phyloP scores from a whole-genome alignment of 495 filamentous ascomycete species.

The Chlorociboria aeruginascens region DNA sequence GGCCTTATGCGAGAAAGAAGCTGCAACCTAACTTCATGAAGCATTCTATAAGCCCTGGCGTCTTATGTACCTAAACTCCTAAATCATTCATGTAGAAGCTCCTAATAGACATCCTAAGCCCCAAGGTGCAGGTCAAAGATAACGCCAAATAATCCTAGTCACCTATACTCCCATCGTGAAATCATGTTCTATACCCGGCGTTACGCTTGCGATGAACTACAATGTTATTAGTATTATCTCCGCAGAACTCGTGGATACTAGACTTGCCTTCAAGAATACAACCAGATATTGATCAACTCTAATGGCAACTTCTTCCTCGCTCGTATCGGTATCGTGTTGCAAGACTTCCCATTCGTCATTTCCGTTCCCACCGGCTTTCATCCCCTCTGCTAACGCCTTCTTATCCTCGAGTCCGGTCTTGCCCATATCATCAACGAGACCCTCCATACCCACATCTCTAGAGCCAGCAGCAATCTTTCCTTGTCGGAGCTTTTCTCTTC shows the following conservation, averaged over 20 bases:
- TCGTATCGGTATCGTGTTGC: conserved; percentile 43
- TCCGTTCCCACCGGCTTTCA: conserved; percentile 25
- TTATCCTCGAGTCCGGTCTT: conserved; percentile 34
- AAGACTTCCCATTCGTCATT: conserved; percentile 81
- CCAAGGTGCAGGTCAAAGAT: too few relatives aligned
- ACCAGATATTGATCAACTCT: conserved; percentile 96
- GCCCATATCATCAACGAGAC: conserved; percentile 46
- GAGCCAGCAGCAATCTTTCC: conserved; percentile 24
- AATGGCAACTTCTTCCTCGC: conserved; percentile 78
- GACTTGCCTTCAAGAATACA: conserved; percentile 71
- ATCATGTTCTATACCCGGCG: conserved; percentile 94
- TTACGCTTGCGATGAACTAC: conserved; percentile 90
- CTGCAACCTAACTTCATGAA: too few relatives aligned
- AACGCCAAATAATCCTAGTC: neutral
- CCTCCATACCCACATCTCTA: conserved; percentile 39
- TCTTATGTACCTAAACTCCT: too few relatives aligned
- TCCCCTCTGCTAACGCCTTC: conserved; percentile 18
- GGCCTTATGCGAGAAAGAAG: too few relatives aligned
- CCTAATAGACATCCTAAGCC: neutral
- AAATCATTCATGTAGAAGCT: neutral
- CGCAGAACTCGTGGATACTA: conserved; percentile 3
- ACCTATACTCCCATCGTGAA: conserved; percentile 88
- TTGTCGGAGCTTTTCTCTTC: conserved; percentile 63
- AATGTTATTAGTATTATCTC: conserved; percentile 1
- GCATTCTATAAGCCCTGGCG: too few relatives aligned